These are phyloP conservation scores for Colletotrichum tanaceti DNA, from an alignment of 2,329 filamentous ascomycete species.

Conservation along the genomic window DNA sequence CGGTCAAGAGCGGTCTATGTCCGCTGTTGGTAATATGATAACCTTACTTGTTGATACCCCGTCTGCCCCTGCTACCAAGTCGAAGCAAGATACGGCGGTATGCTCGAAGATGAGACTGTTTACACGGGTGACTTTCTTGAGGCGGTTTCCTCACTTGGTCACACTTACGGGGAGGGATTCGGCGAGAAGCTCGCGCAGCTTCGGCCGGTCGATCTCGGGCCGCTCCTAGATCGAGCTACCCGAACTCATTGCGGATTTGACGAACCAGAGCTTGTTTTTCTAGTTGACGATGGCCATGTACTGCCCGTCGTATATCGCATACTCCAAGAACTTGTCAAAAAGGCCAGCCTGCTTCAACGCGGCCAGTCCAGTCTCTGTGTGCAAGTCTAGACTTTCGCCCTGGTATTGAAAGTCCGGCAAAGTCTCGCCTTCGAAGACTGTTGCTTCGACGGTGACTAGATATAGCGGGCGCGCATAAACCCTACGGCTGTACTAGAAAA, in stretches of 20 bases:
- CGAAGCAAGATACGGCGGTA: conserved; percentile 51
- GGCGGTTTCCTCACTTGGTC: conserved; percentile 59
- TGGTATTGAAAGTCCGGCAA: conserved; percentile 59
- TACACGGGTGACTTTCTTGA: conserved; percentile 52
- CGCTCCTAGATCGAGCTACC: conserved; percentile 51
- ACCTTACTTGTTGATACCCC: conserved; percentile 55
- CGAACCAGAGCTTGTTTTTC: conserved; percentile 51
- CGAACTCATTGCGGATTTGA: conserved; percentile 37
- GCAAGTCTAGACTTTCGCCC: conserved; percentile 67
- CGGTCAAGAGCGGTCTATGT: conserved; percentile 58
- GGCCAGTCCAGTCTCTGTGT: conserved; percentile 61
- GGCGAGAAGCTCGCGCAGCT: conserved; percentile 57
- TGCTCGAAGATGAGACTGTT: conserved; percentile 55
- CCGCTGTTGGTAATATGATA: conserved; percentile 50
- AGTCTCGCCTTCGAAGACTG: conserved; percentile 62
- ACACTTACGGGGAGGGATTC: conserved; percentile 57
- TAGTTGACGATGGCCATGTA: conserved; percentile 60
- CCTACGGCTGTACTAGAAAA: conserved; percentile 43
- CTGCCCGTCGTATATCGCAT: conserved; percentile 65
- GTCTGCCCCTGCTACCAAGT: conserved; percentile 53
- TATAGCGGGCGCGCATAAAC: conserved; percentile 63
- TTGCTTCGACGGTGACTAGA: conserved; percentile 57
- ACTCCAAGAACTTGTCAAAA: conserved; percentile 60
- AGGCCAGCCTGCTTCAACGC: conserved; percentile 63
- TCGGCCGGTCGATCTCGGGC: conserved; percentile 65